Conservation (phyloP, 352 stramenopile species). For the Phytophthora rubi region DNA sequence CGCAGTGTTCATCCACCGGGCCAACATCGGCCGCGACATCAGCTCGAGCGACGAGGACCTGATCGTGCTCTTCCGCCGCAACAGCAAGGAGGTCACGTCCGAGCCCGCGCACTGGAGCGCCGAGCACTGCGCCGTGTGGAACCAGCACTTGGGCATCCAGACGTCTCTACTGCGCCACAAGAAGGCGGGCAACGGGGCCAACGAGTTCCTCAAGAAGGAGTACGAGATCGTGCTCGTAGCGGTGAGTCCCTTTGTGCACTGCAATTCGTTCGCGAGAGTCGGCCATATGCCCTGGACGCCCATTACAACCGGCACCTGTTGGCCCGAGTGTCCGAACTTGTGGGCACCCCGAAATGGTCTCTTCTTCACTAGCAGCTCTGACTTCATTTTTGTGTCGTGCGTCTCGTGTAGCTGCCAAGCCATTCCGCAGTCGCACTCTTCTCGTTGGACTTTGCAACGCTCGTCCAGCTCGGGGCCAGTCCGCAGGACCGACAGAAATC, state of each 20-base stretch:
- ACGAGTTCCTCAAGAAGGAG: constrained; percentile 76
- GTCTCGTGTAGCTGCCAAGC: constrained; percentile 60
- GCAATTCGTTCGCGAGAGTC: neutral
- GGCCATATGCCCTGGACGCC: constrained; percentile 16
- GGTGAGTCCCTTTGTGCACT: constrained; percentile 34
- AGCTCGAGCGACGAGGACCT: constrained; percentile 73
- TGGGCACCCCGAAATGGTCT: constrained; percentile 6
- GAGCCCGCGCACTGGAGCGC: constrained; percentile 68
- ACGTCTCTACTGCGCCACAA: constrained; percentile 75
- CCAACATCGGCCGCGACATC: constrained; percentile 80
- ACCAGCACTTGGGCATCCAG: constrained; percentile 80
- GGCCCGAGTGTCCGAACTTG: neutral
- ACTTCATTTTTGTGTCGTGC: constrained; percentile 21
- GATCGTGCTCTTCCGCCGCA: constrained; percentile 84
- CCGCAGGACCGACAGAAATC: constrained; percentile 48
- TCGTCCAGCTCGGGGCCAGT: constrained; percentile 59
- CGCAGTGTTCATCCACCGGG: constrained; percentile 67
- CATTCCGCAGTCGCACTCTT: constrained; percentile 84
- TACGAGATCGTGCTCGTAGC: constrained; percentile 86
- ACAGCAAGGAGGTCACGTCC: constrained; percentile 81
- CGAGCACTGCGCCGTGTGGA: constrained; percentile 79
- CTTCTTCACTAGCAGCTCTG: constrained; percentile 5
- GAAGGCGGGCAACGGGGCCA: constrained; percentile 22
- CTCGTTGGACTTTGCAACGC: constrained; percentile 71
- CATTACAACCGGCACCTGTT: neutral